phyloP scores from a whole-genome alignment of 768 basidiomycete genomes.

The Dentipellis fragilis region DNA sequence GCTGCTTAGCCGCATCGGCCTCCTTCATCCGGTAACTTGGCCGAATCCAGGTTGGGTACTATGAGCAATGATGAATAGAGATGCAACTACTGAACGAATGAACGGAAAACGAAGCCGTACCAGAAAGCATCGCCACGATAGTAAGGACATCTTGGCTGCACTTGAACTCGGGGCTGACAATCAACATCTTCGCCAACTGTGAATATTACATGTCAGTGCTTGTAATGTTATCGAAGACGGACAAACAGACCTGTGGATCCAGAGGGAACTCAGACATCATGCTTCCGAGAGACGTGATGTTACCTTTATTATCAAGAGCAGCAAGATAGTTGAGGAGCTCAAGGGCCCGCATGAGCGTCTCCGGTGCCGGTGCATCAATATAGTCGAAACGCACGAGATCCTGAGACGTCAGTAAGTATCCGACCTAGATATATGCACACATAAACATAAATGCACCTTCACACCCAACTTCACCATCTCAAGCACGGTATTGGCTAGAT shows the following conservation, averaged over 20 bases:
- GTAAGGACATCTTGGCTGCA: slow-evolving; percentile 95
- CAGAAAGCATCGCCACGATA: slow-evolving; percentile 93
- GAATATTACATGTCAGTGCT: neutral
- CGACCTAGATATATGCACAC: neutral
- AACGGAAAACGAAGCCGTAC: too few species aligned
- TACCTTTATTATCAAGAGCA: slow-evolving; percentile 90
- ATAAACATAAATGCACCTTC: slow-evolving; percentile 37
- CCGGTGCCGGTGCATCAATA: slow-evolving; percentile 88
- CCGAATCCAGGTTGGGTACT: slow-evolving; percentile 95
- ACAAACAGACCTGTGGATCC: slow-evolving; percentile 71
- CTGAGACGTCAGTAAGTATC: slow-evolving; percentile 20
- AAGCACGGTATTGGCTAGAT: slow-evolving; percentile 86
- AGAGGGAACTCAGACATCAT: slow-evolving; percentile 98
- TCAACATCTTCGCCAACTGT: slow-evolving; percentile 87
- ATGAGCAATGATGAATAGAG: neutral
- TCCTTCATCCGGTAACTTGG: slow-evolving; percentile 82
- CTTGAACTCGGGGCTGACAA: slow-evolving; percentile 87
- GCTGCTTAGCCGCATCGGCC: slow-evolving; percentile 85
- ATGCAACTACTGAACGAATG: too few species aligned
- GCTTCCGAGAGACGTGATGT: slow-evolving; percentile 73
- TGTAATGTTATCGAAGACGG: neutral
- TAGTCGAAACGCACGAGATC: slow-evolving; percentile 86
- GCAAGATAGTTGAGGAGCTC: slow-evolving; percentile 88
- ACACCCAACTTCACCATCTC: slow-evolving; percentile 93
- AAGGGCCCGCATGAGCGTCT: slow-evolving; percentile 94